These are phyloP conservation scores for Xeromyces bisporus DNA, from an alignment of 495 filamentous ascomycete genomes.

Conservation along the genomic window DNA sequence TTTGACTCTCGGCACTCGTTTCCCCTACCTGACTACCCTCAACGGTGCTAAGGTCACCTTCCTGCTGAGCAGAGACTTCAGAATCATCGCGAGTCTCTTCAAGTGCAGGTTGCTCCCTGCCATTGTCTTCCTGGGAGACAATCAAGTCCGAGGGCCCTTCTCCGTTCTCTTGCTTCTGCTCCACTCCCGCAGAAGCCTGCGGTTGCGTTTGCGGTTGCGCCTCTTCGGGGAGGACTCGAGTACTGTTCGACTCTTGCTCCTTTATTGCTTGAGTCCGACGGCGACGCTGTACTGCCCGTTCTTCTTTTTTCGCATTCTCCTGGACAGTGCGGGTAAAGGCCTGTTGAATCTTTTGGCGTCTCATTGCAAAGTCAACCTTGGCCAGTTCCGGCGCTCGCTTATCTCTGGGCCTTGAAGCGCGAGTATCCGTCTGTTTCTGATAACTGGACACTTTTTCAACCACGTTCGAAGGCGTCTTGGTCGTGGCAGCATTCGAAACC, in stretches of 20 bases:
- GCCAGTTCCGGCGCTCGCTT: slow-evolving; percentile 40
- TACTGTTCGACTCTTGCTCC: slow-evolving; percentile 17
- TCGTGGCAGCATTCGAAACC: slow-evolving; percentile 53
- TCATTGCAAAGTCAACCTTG: slow-evolving; percentile 60
- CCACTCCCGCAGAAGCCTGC: slow-evolving; percentile 11
- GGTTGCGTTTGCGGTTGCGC: slow-evolving; percentile 5
- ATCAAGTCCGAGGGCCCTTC: slow-evolving; percentile 13
- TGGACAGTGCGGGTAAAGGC: slow-evolving; percentile 64
- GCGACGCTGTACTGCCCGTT: slow-evolving; percentile 28
- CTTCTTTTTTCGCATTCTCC: slow-evolving; percentile 45
- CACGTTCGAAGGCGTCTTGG: slow-evolving; percentile 45
- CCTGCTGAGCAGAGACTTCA: slow-evolving; percentile 12
- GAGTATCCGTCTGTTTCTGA: slow-evolving; percentile 18
- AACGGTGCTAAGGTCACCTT: slow-evolving; percentile 13
- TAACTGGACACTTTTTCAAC: slow-evolving; percentile 30
- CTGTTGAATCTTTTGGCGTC: slow-evolving; percentile 59
- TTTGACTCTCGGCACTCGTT: no score
- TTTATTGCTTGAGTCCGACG: slow-evolving; percentile 19
- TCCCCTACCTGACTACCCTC: slow-evolving; percentile 2
- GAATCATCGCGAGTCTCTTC: neutral
- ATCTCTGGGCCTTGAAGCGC: slow-evolving; percentile 22
- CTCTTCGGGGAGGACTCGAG: slow-evolving; percentile 6
- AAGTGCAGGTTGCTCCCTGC: slow-evolving; percentile 1
- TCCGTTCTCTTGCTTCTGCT: slow-evolving; percentile 11
- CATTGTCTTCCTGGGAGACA: slow-evolving; percentile 5